phyloP scores from a whole-genome alignment of 2,329 filamentous ascomycete genomes.

The Elsinoe australis region DNA sequence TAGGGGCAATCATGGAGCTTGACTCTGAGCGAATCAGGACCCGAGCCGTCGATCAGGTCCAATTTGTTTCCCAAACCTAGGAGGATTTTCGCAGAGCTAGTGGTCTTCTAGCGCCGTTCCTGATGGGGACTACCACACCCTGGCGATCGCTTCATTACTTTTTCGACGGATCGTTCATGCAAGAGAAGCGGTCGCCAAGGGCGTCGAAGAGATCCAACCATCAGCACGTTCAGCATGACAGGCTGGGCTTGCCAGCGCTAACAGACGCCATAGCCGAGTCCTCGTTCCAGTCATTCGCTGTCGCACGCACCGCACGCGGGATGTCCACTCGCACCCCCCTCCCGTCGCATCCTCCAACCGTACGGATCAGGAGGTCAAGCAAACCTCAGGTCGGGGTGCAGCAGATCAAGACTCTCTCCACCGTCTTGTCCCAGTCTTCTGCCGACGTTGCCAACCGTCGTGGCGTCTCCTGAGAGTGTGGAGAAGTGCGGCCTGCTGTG shows the following conservation, averaged over 20 bases:
- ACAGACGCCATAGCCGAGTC: no score
- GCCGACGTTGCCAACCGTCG: background rate
- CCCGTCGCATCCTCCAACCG: background rate
- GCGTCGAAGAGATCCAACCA: background rate
- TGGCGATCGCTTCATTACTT: conserved; percentile 6
- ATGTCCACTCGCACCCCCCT: background rate
- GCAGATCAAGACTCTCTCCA: conserved; percentile 3
- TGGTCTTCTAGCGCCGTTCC: conserved; percentile 5
- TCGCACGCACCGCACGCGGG: no score
- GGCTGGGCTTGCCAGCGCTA: no score
- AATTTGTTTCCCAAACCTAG: background rate
- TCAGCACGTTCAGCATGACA: background rate
- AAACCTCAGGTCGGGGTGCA: conserved; percentile 12
- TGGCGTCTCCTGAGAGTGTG: conserved; percentile 14
- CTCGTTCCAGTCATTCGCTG: no score
- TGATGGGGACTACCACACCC: conserved; percentile 8
- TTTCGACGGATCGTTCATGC: conserved; percentile 11
- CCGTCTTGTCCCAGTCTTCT: conserved; percentile 12
- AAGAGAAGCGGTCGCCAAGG: conserved; percentile 11
- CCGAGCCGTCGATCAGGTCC: background rate
- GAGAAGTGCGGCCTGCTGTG: conserved; percentile 12
- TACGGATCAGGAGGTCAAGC: conserved; percentile 12
- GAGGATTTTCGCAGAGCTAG: conserved; percentile 4
- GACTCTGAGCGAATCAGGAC: background rate
- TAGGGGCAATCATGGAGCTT: background rate